Conservation (phyloP, 768 basidiomycete species). For the Panellus pusillus region DNA sequence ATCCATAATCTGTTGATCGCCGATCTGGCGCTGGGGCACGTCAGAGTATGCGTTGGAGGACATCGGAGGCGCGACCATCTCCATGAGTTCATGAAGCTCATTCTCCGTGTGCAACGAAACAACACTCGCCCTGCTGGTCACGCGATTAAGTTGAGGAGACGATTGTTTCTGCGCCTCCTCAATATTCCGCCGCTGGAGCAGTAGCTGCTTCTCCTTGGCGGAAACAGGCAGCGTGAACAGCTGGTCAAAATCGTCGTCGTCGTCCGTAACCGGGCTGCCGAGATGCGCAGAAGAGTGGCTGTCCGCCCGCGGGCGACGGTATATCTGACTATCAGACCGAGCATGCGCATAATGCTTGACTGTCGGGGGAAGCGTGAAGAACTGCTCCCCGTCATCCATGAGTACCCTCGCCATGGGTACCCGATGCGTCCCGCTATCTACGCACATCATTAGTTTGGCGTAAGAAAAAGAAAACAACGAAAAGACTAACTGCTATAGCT, state of each 20-base stretch:
- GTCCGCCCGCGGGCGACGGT: not conserved
- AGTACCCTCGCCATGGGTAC: not conserved
- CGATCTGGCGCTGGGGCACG: slow-evolving; percentile 2
- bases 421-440: not conserved
- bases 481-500: slow-evolving; percentile 6
- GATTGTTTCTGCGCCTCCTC: slow-evolving; percentile 28
- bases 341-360: not conserved
- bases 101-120: slow-evolving; percentile 49
- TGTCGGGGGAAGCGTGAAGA: too few relatives aligned
- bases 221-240: slow-evolving; percentile 30
- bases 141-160: too few relatives aligned
- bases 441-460: not conserved
- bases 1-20: slow-evolving; percentile 22
- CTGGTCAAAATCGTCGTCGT: slow-evolving; percentile 21
- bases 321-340: not conserved
- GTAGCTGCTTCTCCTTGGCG: slow-evolving; percentile 2
- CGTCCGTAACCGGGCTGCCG: not conserved
- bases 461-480: not conserved
- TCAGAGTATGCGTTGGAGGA: slow-evolving; percentile 22
- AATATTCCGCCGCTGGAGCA: slow-evolving; percentile 7
- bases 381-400: slow-evolving; percentile 3
- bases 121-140: slow-evolving; percentile 34
- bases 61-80: slow-evolving; percentile 39
- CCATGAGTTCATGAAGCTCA: slow-evolving; percentile 52
- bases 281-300: not conserved